These are phyloP conservation scores for Penicillium steckii DNA, from an alignment of 495 filamentous ascomycete genomes.

Conservation along the genomic window DNA sequence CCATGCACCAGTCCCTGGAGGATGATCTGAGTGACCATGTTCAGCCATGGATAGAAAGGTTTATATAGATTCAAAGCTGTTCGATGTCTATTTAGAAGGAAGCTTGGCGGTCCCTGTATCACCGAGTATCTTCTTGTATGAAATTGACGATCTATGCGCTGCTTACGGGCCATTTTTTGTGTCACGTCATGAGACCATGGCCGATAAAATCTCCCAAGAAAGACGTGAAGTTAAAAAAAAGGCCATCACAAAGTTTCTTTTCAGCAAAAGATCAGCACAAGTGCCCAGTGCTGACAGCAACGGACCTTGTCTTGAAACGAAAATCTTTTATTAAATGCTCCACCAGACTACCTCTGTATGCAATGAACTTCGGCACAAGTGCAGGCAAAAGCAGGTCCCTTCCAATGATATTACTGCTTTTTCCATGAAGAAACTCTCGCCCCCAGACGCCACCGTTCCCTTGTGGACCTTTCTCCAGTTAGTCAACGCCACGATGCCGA, in stretches of 20 bases:
- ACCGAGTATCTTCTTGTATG: background rate
- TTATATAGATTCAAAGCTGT: no score
- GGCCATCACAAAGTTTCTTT: background rate
- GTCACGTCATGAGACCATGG: background rate
- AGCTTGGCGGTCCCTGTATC: no score
- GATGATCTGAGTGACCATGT: background rate
- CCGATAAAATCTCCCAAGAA: background rate
- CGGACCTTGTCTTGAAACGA: background rate
- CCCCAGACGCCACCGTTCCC: background rate
- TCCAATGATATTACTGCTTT: background rate
- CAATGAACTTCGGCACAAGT: background rate
- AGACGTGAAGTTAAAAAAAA: background rate
- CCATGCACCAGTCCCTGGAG: no score
- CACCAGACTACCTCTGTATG: no score
- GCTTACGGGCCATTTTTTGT: background rate
- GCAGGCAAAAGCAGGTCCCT: background rate
- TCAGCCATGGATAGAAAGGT: no score
- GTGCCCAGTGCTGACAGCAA: background rate
- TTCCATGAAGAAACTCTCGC: background rate
- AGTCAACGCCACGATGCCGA: background rate
- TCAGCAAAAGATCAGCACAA: background rate
- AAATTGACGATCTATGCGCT: background rate
- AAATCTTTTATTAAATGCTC: background rate
- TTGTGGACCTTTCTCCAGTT: background rate
- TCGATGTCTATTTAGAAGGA: no score